Evolutionary conservation across 1,139 yeast genomes (phyloP).

Genomic region (Zhuliangozyma blackwelliae): DNA sequence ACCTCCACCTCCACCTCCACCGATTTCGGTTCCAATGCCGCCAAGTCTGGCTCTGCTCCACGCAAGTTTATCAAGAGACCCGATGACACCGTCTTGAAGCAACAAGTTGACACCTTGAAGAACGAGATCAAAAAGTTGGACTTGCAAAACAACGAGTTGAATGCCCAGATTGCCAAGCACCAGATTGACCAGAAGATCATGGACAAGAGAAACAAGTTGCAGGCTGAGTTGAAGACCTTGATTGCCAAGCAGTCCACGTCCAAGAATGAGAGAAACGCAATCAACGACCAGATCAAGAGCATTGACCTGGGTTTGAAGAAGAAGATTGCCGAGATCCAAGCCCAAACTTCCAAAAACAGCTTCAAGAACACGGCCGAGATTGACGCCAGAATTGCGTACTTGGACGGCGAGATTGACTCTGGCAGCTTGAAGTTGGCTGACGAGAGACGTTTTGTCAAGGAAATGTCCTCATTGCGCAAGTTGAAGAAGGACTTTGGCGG

Average conservation of each 20-base stretch:
- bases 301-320: constrained; percentile 72
- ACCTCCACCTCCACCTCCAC: constrained; percentile 9
- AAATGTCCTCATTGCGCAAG: constrained; percentile 80
- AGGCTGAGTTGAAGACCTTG: constrained; percentile 59
- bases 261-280: constrained; percentile 63
- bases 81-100: constrained; percentile 61
- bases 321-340: constrained; percentile 70
- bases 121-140: constrained; percentile 72
- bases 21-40: constrained; percentile 9
- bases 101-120: constrained; percentile 55
- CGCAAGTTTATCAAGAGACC: constrained; percentile 52
- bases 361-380: constrained; percentile 77
- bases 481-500: constrained; percentile 74
- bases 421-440: constrained; percentile 87
- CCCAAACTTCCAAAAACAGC: constrained; percentile 62
- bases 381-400: constrained; percentile 63
- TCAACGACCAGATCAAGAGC: constrained; percentile 69
- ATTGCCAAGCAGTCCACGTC: constrained; percentile 63
- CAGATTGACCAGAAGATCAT: constrained; percentile 39
- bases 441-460: constrained; percentile 82
- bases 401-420: constrained; percentile 72
- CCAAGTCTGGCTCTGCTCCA: constrained; percentile 22
- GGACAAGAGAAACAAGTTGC: constrained; percentile 63
- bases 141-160: constrained; percentile 37
- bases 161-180: constrained; percentile 40